These are phyloP conservation scores for Patellifolia procumbens DNA, from an alignment of 179 eudicot species.

Conservation along the genomic window DNA sequence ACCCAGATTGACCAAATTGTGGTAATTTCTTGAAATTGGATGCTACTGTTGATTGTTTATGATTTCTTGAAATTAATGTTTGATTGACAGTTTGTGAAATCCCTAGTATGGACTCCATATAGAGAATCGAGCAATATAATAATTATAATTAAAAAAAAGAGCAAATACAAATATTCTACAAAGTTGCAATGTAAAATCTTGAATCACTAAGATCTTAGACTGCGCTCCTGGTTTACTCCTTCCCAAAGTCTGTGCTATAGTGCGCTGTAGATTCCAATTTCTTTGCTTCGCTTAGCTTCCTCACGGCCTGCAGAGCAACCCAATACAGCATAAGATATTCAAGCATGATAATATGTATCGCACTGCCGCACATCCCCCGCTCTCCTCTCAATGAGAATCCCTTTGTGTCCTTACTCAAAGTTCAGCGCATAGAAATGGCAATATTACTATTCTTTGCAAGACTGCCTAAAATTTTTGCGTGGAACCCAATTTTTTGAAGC, in stretches of 20 bases:
- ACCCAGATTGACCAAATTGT: not conserved
- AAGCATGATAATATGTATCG: not conserved
- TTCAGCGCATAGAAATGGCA: too few species aligned
- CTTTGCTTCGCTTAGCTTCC: slow-evolving; percentile 53
- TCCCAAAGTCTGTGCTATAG: slow-evolving; percentile 51
- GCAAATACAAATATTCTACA: not conserved
- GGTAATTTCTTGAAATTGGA: not conserved
- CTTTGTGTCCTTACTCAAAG: too few species aligned
- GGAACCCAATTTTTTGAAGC: too few species aligned
- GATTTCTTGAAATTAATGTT: too few species aligned
- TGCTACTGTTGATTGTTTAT: not conserved
- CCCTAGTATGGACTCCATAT: too few species aligned
- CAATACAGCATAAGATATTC: not conserved
- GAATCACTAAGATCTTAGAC: not conserved
- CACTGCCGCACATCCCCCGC: too few species aligned
- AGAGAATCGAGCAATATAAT: too few species aligned
- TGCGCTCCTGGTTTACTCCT: slow-evolving; percentile 27
- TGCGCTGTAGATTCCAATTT: slow-evolving; percentile 50
- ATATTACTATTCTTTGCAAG: too few species aligned
- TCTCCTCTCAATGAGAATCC: too few species aligned
- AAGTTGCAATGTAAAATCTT: not conserved
- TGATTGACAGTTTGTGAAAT: too few species aligned
- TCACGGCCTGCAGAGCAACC: slow-evolving; percentile 40
- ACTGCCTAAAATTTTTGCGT: too few species aligned
- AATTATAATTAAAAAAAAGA: not conserved